Percentiles rank a stretch among this genome's conserved stretches.
Evolutionary conservation across 129 eudicot genomes (phyloP).

Genomic region (Scalesia atractyloides): DNA sequence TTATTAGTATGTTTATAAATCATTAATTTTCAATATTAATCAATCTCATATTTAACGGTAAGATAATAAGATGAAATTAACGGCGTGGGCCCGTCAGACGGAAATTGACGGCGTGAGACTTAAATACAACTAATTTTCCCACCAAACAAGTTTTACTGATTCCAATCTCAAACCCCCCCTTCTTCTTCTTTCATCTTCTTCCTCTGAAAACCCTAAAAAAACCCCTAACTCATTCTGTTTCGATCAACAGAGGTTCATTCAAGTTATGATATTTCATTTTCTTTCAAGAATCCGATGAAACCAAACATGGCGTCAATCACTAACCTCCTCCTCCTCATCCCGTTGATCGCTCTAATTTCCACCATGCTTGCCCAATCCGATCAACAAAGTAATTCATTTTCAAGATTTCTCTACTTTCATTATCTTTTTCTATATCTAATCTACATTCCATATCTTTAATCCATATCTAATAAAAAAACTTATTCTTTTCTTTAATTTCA

Average conservation of each 20-base stretch:
- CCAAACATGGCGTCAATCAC: conserved; percentile 26
- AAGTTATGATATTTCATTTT: conserved; percentile 15
- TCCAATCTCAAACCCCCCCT: no score
- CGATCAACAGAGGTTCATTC: conserved; percentile 1
- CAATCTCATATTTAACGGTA: no score
- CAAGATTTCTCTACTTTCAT: conserved; percentile 3
- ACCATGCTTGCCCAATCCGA: conserved; percentile 19
- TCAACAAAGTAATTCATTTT: conserved; percentile 26
- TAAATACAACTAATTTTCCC: neutral
- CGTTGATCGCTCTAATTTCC: conserved; percentile 14
- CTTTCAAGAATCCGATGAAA: conserved; percentile 26
- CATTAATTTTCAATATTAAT: no score
- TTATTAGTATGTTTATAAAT: no score
- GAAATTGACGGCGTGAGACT: neutral
- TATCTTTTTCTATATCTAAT: neutral
- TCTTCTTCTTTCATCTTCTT: neutral
- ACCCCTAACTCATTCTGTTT: neutral
- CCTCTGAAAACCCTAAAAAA: neutral
- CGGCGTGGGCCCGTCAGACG: neutral
- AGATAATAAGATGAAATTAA: neutral
- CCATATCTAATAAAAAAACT: neutral
- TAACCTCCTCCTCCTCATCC: conserved; percentile 19
- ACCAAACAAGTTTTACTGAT: neutral
- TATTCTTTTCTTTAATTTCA: conserved; percentile 16
- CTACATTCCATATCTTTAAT: no score